Evolutionary conservation across 2,329 filamentous ascomycete species (phyloP).

Genomic region (Alternaria sp.): DNA sequence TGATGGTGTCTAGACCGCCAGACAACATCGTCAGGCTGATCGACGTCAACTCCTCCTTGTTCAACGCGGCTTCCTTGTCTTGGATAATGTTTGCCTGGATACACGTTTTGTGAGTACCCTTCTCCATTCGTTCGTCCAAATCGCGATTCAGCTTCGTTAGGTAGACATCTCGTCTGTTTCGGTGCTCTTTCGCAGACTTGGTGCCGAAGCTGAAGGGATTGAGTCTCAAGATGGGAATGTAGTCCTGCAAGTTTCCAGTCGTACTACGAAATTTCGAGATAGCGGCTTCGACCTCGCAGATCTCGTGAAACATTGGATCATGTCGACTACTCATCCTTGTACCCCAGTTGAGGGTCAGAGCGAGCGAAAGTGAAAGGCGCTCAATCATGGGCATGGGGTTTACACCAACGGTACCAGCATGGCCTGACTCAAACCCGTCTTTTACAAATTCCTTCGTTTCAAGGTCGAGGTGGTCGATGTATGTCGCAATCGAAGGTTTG

Average conservation of each 20-base stretch:
- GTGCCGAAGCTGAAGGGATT: constrained; percentile 70
- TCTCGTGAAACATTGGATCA: constrained; percentile 68
- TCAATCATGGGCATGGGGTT: constrained; percentile 75
- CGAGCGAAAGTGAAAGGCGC: constrained; percentile 67
- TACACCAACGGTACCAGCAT: constrained; percentile 62
- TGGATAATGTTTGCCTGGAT: constrained; percentile 73
- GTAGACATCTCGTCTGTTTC: constrained; percentile 67
- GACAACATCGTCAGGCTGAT: constrained; percentile 75
- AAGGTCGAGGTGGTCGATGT: constrained; percentile 68
- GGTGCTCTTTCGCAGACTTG: constrained; percentile 66
- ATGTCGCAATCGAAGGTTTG: constrained; percentile 69
- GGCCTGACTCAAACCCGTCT: constrained; percentile 67
- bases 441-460: constrained; percentile 70
- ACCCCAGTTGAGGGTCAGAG: constrained; percentile 72
- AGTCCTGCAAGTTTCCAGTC: constrained; percentile 69
- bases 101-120: constrained; percentile 68
- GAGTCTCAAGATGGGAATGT: constrained; percentile 65
- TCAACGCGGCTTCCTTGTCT: constrained; percentile 69
- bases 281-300: constrained; percentile 69
- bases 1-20: constrained; percentile 72
- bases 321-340: constrained; percentile 67
- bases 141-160: constrained; percentile 65
- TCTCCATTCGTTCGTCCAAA: constrained; percentile 67
- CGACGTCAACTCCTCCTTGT: constrained; percentile 68
- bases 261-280: constrained; percentile 68